These are phyloP conservation scores for Phylloporus arenicola DNA, from an alignment of 768 basidiomycete genomes.

Conservation along the genomic window DNA sequence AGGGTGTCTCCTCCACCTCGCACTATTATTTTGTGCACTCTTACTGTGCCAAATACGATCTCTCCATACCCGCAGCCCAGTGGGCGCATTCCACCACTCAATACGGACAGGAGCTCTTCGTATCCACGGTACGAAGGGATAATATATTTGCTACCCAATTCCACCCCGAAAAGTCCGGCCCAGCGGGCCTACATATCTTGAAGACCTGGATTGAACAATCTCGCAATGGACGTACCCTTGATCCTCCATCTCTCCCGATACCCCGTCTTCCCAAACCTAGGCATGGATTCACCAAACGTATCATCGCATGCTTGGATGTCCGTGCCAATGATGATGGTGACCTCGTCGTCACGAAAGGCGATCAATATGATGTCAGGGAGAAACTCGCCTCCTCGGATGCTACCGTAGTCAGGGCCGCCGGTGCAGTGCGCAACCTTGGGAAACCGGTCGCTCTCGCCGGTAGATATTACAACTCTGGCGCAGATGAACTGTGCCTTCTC, in stretches of 20 bases:
- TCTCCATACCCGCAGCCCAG: slow-evolving; percentile 50
- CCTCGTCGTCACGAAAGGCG: slow-evolving; percentile 97
- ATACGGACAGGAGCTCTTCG: slow-evolving; percentile 90
- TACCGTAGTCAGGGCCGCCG: slow-evolving; percentile 44
- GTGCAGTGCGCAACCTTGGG: slow-evolving; percentile 91
- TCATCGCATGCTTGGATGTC: slow-evolving; percentile 97
- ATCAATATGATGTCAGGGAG: slow-evolving; percentile 98
- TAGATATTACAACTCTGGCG: slow-evolving; percentile 81
- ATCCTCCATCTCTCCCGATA: slow-evolving; percentile 29
- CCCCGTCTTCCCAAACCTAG: slow-evolving; percentile 37
- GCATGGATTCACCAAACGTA: slow-evolving; percentile 84
- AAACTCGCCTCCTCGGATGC: slow-evolving; percentile 37
- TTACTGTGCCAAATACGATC: slow-evolving; percentile 75
- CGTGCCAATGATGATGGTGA: slow-evolving; percentile 94
- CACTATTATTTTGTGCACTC: slow-evolving; percentile 99
- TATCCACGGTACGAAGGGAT: slow-evolving; percentile 74
- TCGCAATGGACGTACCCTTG: slow-evolving; percentile 34
- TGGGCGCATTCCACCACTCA: slow-evolving; percentile 87
- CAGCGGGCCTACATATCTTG: slow-evolving; percentile 76
- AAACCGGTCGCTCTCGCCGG: slow-evolving; percentile 91
- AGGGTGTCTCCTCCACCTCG: slow-evolving; percentile 46
- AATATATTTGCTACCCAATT: slow-evolving; percentile 94
- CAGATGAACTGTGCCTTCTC: slow-evolving; percentile 95
- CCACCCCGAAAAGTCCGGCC: slow-evolving; percentile 96
- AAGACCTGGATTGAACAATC: slow-evolving; percentile 71